A percentile compares a stretch with the other conserved stretches of the same genome.
phyloP scores from a whole-genome alignment of 2,329 filamentous ascomycete species.

The Paraconiothyrium sp. region DNA sequence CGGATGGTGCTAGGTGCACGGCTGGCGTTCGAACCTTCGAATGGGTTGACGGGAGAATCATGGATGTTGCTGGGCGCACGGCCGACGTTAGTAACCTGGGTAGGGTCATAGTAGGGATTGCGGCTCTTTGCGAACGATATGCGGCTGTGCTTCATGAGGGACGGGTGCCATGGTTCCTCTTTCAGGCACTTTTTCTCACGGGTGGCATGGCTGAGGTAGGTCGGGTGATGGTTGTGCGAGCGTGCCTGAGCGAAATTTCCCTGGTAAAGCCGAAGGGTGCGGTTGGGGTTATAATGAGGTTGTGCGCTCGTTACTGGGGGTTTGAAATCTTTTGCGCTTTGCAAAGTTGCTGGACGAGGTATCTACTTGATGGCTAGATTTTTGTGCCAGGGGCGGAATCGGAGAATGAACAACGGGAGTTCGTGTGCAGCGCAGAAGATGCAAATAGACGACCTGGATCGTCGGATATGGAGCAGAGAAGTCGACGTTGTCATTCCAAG shows the following conservation, averaged over 20 bases:
- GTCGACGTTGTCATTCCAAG: neutral
- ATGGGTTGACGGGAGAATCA: neutral
- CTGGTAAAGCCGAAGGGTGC: neutral
- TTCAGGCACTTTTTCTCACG: no score
- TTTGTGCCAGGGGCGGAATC: no score
- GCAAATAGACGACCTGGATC: no score
- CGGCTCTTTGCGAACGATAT: slow-evolving; percentile 31
- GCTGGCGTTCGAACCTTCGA: no score
- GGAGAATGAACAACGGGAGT: no score
- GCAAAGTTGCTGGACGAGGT: neutral
- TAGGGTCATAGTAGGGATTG: slow-evolving; percentile 17
- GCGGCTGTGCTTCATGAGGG: slow-evolving; percentile 30
- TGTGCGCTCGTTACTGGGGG: neutral
- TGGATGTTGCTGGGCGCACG: neutral
- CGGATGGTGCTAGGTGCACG: neutral
- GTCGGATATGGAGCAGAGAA: neutral
- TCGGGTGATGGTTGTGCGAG: slow-evolving; percentile 18
- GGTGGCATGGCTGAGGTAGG: neutral
- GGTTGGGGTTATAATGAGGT: slow-evolving; percentile 7
- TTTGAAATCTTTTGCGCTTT: neutral
- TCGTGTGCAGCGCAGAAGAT: no score
- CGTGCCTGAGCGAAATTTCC: slow-evolving; percentile 10
- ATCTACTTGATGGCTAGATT: no score
- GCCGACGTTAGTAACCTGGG: slow-evolving; percentile 14
- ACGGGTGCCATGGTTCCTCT: slow-evolving; percentile 14